Conservation (phyloP, 345 rosid genomes). For the Euphorbia lathyris region DNA sequence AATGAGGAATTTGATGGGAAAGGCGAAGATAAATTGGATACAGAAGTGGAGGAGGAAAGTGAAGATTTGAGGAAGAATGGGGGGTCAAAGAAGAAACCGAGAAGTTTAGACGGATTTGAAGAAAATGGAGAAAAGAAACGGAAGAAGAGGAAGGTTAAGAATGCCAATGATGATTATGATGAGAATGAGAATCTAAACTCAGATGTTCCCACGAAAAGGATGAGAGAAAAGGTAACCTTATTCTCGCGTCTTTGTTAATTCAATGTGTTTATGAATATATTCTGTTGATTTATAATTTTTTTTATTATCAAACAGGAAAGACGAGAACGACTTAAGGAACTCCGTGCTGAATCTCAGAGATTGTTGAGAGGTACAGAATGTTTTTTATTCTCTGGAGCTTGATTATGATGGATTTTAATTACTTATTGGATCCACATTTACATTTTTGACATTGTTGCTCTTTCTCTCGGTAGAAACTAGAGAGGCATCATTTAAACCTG, state of each 20-base stretch:
- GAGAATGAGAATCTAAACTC: slow-evolving; percentile 37
- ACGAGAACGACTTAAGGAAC: slow-evolving; percentile 56
- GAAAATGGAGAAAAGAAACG: slow-evolving; percentile 17
- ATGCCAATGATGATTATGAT: slow-evolving; percentile 28
- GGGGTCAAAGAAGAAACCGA: slow-evolving; percentile 25
- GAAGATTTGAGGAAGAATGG: slow-evolving; percentile 8
- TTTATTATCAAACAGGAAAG: slow-evolving; percentile 48
- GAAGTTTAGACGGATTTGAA: neutral
- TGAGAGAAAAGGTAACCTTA: slow-evolving; percentile 41
- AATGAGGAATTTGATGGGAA: slow-evolving; percentile 31
- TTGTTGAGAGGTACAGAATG: slow-evolving; percentile 60
- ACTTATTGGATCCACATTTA: slow-evolving; percentile 3
- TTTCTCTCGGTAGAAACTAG: slow-evolving; percentile 51
- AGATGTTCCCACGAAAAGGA: slow-evolving; percentile 39
- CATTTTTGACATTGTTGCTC: slow-evolving; percentile 1
- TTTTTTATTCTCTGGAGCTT: neutral
- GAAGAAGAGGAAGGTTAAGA: slow-evolving; percentile 35
- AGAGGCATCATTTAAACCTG: slow-evolving; percentile 72
- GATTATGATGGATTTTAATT: neutral
- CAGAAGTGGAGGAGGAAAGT: slow-evolving; percentile 25
- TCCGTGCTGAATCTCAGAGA: slow-evolving; percentile 80
- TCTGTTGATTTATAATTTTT: neutral
- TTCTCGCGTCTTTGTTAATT: neutral
- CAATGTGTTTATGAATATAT: neutral
- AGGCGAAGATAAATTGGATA: slow-evolving; percentile 15